Base-by-base conservation (phyloP, 228 moss, liverwort and hornwort species). In the Sphagnum magellanicum region DNA sequence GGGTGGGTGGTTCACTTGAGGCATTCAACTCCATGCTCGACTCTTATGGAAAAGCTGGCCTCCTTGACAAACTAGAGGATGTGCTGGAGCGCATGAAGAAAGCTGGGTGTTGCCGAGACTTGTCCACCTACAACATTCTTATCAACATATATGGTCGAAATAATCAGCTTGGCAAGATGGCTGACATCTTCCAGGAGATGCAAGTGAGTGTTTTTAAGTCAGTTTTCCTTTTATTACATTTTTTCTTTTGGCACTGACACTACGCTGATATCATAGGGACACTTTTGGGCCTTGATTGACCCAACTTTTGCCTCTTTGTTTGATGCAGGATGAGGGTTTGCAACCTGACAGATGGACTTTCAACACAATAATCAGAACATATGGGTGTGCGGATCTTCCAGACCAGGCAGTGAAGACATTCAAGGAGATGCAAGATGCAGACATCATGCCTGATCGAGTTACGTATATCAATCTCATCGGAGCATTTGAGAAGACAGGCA, bases 21-120 rank as follows among this genome's bases (percentile, higher is more conserved):
- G 93, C 97, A 15, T 90, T 88, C 77, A 98, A 98, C 67, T 86
- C 88, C 57, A 98, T 98, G 71, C 74, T 93, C 48, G 97, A 98
- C 81, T 88, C 93, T 0, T 98, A 98, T 63, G 97, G 97, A 59
- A 98, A 93, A 80, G 93, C 93, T 52, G 84, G 91, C 59, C 84
- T 81, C 67, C 80, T 98, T 51, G 82, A 81, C 68, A 90, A 91
- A 72, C 66, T 93, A 75, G 91, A 90, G 70, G 89, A 90, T 71
- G 93, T 87, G 16, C 90, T 91, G 63, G 82, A 76, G 46, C 90
- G 93, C 48, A 90, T 93, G 91, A 77, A 76, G 53, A 81, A 77
- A 63, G 91, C 91, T 16, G 88, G 93, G 59, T 91, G 88, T 66
- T 60, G 65, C 48, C 72, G 74, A 59, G 93, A 98, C 74, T 73